These are phyloP conservation scores for Candida anglica DNA, from an alignment of 805 yeast species.

Conservation along the genomic window DNA sequence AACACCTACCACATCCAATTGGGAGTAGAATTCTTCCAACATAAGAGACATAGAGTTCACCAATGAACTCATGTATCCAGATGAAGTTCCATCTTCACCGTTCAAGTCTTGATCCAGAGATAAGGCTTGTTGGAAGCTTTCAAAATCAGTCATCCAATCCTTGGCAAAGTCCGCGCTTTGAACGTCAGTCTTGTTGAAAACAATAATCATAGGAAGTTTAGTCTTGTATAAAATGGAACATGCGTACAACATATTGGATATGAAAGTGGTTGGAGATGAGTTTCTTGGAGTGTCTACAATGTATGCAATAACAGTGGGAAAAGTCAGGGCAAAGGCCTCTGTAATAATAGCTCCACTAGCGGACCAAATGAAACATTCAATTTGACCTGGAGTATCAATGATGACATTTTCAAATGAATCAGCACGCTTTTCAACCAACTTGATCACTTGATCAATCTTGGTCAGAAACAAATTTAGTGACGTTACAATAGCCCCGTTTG, in stretches of 20 bases:
- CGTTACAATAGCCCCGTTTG: conserved; percentile 98
- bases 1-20: conserved; percentile 87
- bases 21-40: conserved; percentile 93
- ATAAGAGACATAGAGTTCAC: conserved; percentile 94
- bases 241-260: conserved; percentile 97
- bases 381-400: conserved; percentile 98
- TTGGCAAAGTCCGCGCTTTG: conserved; percentile 80
- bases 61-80: conserved; percentile 92
- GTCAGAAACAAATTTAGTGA: conserved; percentile 89
- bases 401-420: conserved; percentile 62
- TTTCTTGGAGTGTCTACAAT: conserved; percentile 96
- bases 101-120: conserved; percentile 62
- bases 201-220: conserved; percentile 93
- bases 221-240: conserved; percentile 96
- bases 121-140: conserved; percentile 79
- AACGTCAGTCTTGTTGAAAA: conserved; percentile 92
- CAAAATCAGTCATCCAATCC: conserved; percentile 98
- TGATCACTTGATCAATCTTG: conserved; percentile 91
- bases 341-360: conserved; percentile 97
- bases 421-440: conserved; percentile 75
- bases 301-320: conserved; percentile 94
- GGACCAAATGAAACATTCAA: conserved; percentile 97
- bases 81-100: conserved; percentile 55
- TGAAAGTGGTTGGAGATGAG: conserved; percentile 91
- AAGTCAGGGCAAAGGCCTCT: conserved; percentile 92